Base-by-base conservation (phyloP, 257 asterid genomes). In the Verbascum thapsus region DNA sequence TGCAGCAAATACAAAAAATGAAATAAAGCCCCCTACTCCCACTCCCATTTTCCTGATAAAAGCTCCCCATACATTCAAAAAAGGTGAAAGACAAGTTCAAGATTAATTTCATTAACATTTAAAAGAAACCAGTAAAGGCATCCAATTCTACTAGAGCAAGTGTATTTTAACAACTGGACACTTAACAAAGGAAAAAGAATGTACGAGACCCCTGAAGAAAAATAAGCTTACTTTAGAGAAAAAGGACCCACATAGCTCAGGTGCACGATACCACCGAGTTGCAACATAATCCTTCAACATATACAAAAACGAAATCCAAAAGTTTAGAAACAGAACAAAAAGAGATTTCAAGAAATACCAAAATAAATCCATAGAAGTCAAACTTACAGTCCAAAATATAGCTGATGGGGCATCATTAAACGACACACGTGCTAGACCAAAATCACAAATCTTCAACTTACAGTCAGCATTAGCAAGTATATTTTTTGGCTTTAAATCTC, bases 201-300 rank as follows among this genome's bases (percentile, higher is more conserved):
- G n/a, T n/a, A n/a, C n/a, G n/a, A n/a, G 53, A 41, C 54, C 56
- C 15, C 40, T 34, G 68, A 30, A 62, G 18, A 75, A 63, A 41
- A 45, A 64, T n/a, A 34, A 52, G 73, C 87, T 83, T 88, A 91
- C 98, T 78, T 91, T 91, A 9, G 98, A 88, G 80, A 91, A 91
- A 76, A 91, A 91, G 50, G 98, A 91, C 56, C 98, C 98, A 40
- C 98, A 91, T 72, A 88, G 77, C 81, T 91, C 98, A 42, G 98
- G 98, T 74, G 98, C 98, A 62, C 96, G 92, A 65, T 88, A 91
- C 98, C 98, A 91, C 63, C 96, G 82, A 59, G 96, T 91, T 63
- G 98, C 98, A 58, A 91, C 98, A 73, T 91, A 91, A 77, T 91
- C 98, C 98, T 91, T 78, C 66, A 81, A 64, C 26, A 50, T 60